Evolutionary conservation across 2,329 filamentous ascomycete species (phyloP), one percentile per base, ranked within the genome.

Genomic region (Orbilia brochopaga): DNA sequence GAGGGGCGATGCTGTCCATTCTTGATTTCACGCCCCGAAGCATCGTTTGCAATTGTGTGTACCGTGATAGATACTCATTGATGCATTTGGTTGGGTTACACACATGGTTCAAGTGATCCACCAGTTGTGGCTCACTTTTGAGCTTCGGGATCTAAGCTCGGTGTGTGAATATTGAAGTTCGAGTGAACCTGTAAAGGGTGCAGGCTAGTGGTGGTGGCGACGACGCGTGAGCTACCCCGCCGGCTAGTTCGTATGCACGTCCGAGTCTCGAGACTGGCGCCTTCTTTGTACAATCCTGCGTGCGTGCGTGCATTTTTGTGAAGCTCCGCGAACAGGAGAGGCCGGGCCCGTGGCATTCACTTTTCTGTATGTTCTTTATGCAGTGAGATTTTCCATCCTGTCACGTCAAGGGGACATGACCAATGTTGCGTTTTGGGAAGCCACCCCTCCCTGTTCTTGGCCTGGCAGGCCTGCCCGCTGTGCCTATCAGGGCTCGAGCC

Each of bases 251-350:
- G 37, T 42, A 13, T 42, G n/a, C n/a, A 17, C 13, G 4, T 42
- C 4, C 27, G 8, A 4, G 27, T 32, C 27, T 32, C n/a, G n/a
- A 8, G 27, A 3, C 37, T 42, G 37, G 37, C n/a, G 37, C n/a
- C 13, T 15, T 15, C 11, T 42, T 13, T 42, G 37, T 17, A 42
- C 2, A 13, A 13, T 42, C 37, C 27, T 32, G 8, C 3, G 27
- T 32, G 27, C 3, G 27, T 32, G 27, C 27, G 8, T 32, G 27
- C 27, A 3, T 32, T 32, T 32, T 8, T 8, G 4, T 32, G n/a
- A 42, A 17, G 37, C 37, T 42, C 37, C 37, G 37, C 37, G 37
- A 42, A 42, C 37, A 42, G 37, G 37, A 42, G n/a, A n/a, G n/a
- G n/a, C n/a, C n/a, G n/a, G n/a, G n/a, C n/a, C n/a, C n/a, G n/a